Evolutionary conservation across 129 eudicot species (phyloP).

Genomic region (Gnaphalium uliginosum): DNA sequence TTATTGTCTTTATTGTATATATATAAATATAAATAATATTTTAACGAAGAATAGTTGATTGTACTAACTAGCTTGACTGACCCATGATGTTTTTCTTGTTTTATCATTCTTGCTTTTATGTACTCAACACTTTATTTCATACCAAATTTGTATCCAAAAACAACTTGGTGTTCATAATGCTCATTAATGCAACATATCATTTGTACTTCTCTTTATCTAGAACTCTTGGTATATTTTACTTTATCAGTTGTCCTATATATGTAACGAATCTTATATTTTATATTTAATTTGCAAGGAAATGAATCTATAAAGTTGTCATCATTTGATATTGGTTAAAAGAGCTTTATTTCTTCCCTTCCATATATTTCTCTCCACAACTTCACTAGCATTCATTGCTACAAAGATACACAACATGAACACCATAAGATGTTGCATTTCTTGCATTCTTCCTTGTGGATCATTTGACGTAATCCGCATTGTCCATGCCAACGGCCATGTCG

Average conservation of each 20-base stretch:
- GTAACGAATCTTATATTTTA: background rate
- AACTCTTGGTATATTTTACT: background rate
- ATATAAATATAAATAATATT: too few relatives aligned
- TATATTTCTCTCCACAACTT: background rate
- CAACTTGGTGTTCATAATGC: background rate
- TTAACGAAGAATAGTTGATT: too few relatives aligned
- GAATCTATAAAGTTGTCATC: background rate
- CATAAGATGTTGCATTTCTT: slow-evolving; percentile 80
- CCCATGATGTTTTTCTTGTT: background rate
- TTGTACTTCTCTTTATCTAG: background rate
- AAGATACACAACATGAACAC: slow-evolving; percentile 51
- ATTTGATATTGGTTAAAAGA: background rate
- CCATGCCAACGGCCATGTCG: slow-evolving; percentile 64
- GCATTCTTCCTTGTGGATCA: slow-evolving; percentile 83
- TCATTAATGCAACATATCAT: background rate
- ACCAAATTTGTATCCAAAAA: slow-evolving; percentile 1
- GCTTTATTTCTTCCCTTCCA: background rate
- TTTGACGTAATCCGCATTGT: slow-evolving; percentile 77
- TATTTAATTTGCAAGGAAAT: background rate
- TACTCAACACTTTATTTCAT: background rate
- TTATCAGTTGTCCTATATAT: background rate
- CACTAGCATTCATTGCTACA: background rate
- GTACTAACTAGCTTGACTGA: too few relatives aligned
- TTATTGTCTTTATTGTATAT: too few relatives aligned
- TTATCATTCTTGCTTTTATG: too few relatives aligned